Evolutionary conservation across 768 basidiomycete genomes (phyloP).

Genomic region (Phlegmacium glaucopus): DNA sequence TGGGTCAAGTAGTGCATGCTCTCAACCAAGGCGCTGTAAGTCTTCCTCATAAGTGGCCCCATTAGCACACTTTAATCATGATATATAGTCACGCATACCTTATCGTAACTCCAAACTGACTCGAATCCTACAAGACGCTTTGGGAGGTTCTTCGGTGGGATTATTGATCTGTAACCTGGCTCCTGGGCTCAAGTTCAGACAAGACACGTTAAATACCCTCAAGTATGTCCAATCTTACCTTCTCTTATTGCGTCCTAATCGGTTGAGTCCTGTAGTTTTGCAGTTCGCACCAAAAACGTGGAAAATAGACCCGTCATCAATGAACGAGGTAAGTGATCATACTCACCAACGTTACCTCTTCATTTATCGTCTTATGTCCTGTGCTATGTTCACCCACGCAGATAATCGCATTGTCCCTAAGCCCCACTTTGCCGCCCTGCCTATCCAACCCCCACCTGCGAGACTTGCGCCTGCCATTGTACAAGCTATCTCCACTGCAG

Average conservation of each 20-base stretch:
- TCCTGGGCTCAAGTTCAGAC: constrained; percentile 75
- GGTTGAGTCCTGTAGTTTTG: constrained; percentile 46
- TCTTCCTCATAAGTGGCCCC: constrained; percentile 19
- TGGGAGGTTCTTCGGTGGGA: constrained; percentile 78
- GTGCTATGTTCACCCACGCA: constrained; percentile 20
- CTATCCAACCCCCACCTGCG: constrained; percentile 40
- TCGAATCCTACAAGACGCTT: constrained; percentile 84
- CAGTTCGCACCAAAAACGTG: constrained; percentile 79
- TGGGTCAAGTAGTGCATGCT: constrained; percentile 87
- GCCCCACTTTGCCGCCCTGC: constrained; percentile 60
- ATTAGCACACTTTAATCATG: constrained; percentile 2
- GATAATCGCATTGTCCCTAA: constrained; percentile 59
- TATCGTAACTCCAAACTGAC: constrained; percentile 91
- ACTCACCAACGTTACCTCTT: background rate
- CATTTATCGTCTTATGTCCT: constrained; percentile 12
- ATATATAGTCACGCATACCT: constrained; percentile 66
- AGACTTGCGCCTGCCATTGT: constrained; percentile 45
- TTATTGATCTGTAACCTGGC: constrained; percentile 86
- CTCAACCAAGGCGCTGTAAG: constrained; percentile 68
- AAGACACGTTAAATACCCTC: constrained; percentile 89
- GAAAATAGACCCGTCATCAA: constrained; percentile 82
- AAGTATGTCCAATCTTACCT: constrained; percentile 47
- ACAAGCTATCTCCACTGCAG: constrained; percentile 36
- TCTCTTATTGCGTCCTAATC: background rate
- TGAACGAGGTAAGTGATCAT: constrained; percentile 54